These are phyloP conservation scores for Dothideomycetes sp. DNA, from an alignment of 2,329 filamentous ascomycete species.

Conservation along the genomic window DNA sequence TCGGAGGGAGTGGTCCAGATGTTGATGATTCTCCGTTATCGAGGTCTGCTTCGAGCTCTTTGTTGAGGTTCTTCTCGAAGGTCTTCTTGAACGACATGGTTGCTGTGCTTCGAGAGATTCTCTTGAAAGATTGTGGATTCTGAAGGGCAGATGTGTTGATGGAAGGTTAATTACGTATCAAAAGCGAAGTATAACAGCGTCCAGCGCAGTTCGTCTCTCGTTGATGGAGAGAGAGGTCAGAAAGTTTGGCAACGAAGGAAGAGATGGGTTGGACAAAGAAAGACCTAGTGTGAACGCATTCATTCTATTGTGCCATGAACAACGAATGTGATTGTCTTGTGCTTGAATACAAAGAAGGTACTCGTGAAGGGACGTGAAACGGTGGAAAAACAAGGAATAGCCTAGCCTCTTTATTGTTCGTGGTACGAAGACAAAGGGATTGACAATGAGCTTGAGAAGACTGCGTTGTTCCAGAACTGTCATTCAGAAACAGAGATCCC, in stretches of 20 bases:
- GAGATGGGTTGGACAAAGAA: neutral
- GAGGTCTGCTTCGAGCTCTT: constrained; percentile 23
- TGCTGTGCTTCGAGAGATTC: too few relatives aligned
- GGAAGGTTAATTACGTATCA: neutral
- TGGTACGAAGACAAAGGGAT: too few relatives aligned
- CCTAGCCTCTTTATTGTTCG: constrained; percentile 6
- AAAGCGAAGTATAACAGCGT: neutral
- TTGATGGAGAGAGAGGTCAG: neutral
- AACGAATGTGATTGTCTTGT: constrained; percentile 3
- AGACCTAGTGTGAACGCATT: too few relatives aligned
- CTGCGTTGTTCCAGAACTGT: neutral
- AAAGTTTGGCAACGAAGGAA: constrained; percentile 1
- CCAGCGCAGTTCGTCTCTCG: neutral
- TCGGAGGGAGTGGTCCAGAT: constrained; percentile 15
- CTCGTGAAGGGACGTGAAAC: too few relatives aligned
- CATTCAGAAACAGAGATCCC: neutral
- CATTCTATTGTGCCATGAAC: neutral
- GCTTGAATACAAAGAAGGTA: neutral
- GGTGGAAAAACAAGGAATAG: constrained; percentile 1
- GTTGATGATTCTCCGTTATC: constrained; percentile 2
- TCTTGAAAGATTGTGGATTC: neutral
- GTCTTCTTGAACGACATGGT: constrained; percentile 22
- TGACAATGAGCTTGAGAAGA: too few relatives aligned
- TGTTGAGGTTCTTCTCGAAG: constrained; percentile 27
- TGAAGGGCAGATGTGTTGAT: neutral